phyloP scores from a whole-genome alignment of 73 alveolate species.

The Stentor roeselii region DNA sequence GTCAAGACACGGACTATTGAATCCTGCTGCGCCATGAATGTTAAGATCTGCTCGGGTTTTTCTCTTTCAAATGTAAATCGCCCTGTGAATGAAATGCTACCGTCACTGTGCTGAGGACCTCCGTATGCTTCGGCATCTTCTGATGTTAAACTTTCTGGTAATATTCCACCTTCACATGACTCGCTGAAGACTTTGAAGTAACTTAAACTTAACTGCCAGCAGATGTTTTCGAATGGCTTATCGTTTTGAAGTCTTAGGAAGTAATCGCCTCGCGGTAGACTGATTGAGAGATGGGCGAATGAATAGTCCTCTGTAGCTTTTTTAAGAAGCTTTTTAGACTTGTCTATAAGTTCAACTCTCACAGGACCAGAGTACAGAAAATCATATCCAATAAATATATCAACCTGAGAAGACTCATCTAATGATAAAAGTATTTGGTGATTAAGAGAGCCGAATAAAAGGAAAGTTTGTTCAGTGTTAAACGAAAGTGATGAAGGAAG shows the following conservation, averaged over 20 bases:
- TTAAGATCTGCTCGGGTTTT: not conserved
- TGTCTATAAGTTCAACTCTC: not conserved
- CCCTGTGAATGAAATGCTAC: not conserved
- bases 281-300: not conserved
- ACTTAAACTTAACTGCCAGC: slow-evolving; percentile 6
- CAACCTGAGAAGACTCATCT: not conserved
- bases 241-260: not conserved
- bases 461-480: not conserved
- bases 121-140: not conserved
- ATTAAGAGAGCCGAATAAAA: not conserved
- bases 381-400: not conserved
- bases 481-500: not conserved
- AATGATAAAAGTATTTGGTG: not conserved
- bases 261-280: not conserved
- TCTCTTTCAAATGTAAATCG: not conserved
- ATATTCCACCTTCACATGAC: not conserved
- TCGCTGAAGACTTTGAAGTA: not conserved
- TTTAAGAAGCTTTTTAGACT: not conserved
- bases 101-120: slow-evolving; percentile 2
- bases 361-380: not conserved
- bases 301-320: not conserved
- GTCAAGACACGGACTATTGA: not conserved
- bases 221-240: not conserved
- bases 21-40: not conserved
- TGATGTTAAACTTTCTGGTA: not conserved